phyloP scores from a whole-genome alignment of 441 rosid genomes.

The Omphalea diandra region DNA sequence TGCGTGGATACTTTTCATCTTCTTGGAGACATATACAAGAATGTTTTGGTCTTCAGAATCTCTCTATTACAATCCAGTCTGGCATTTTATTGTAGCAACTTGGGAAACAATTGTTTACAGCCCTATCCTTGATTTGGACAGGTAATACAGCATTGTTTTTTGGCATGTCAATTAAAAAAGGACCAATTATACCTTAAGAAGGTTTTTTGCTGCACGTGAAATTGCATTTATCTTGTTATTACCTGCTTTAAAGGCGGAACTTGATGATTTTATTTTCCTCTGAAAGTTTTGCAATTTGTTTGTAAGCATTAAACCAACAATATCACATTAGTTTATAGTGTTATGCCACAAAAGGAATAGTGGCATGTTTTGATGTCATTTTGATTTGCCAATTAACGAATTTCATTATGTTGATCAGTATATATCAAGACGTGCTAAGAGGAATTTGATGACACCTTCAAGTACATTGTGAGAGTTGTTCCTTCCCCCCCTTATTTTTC shows the following conservation, averaged over 20 bases:
- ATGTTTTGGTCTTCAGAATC: constrained; percentile 98
- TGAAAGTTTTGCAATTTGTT: neutral
- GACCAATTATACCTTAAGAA: neutral
- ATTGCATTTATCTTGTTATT: neutral
- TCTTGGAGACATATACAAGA: constrained; percentile 94
- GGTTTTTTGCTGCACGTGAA: neutral
- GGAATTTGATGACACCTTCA: neutral
- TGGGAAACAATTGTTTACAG: constrained; percentile 96
- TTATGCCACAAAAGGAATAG: too few species aligned
- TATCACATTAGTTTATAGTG: too few species aligned
- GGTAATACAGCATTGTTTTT: constrained; percentile 41
- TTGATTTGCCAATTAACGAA: neutral
- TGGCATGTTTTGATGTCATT: neutral
- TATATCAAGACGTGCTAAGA: neutral
- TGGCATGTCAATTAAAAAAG: neutral
- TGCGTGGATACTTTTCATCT: constrained; percentile 93
- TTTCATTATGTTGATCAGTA: neutral
- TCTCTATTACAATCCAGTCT: constrained; percentile 89
- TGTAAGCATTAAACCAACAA: neutral
- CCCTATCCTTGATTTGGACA: constrained; percentile 95
- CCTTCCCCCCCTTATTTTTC: neutral
- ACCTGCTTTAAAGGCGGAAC: neutral
- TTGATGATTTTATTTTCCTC: too few species aligned
- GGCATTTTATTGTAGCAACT: constrained; percentile 88
- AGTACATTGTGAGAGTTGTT: neutral